Evolutionary conservation across 78 protist genomes (phyloP), one percentile per base, ranked within the genome.

Genomic region (Corallochytrium limacisporum): DNA sequence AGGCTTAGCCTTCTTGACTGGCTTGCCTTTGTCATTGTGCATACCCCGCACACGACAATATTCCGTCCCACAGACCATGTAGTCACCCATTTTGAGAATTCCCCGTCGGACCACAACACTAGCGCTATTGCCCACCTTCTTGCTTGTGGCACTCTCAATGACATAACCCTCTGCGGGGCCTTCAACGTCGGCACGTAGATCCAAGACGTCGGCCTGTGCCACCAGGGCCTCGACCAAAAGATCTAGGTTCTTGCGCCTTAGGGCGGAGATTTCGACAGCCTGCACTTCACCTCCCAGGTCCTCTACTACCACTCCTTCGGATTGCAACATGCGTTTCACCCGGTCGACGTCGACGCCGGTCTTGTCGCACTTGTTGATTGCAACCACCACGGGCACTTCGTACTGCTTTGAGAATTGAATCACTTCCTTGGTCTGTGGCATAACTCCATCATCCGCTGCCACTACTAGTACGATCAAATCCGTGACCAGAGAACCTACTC

Each of bases 401-500:
- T 31, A 36, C 0, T 4, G 35, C 29, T 38, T 38, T 8, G 76
- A 53, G 26, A 70, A 82, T 26, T 53, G 18, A 48, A 88, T 75
- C 10, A 81, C 88, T 56, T 84, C 91, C n/a, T 72, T 28, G 0
- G 92, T 84, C 70, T 90, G 95, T 22, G 65, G 78, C 63, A 32
- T 31, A 13, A 81, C 74, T 31, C 95, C 93, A 37, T 90, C 97
- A 46, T 79, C 89, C 0, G 78, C 86, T 0, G 95, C 88, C 2
- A 90, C 85, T 13, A 92, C 89, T 3, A 92, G 68, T 13, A 92
- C 29, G 22, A 77, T 82, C 13, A 92, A 50, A 39, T 92, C 97
- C 2, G 94, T 90, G 4, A 72, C 75, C 26, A 22, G 12, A 0
- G 92, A 88, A 13, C 95, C 95, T 26, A 89, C 73, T 42, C 48